Conservation (phyloP, 345 rosid species). For the Eucalyptus pauciflora region DNA sequence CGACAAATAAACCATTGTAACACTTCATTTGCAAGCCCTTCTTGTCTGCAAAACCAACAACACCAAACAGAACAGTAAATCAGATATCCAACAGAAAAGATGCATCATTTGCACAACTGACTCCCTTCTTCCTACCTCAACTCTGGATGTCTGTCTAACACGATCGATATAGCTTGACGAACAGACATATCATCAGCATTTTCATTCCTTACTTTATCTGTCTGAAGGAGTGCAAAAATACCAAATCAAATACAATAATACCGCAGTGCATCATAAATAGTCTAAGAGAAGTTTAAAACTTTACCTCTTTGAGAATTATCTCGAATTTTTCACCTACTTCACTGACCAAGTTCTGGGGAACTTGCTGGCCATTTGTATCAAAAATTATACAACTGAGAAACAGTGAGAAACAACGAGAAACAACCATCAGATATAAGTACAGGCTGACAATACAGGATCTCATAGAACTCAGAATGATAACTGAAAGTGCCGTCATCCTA, state of each 20-base stretch:
- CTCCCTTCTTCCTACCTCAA: slow-evolving; percentile 36
- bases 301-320: slow-evolving; percentile 75
- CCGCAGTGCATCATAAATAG: not conserved
- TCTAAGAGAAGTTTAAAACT: not conserved
- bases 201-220: slow-evolving; percentile 74
- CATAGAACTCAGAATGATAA: not conserved
- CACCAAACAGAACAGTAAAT: not conserved
- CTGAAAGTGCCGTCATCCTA: not conserved
- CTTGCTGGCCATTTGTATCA: slow-evolving; percentile 49
- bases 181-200: slow-evolving; percentile 66
- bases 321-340: slow-evolving; percentile 70
- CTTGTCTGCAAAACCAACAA: slow-evolving; percentile 30
- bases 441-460: not conserved
- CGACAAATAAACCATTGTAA: slow-evolving; percentile 87
- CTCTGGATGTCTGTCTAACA: slow-evolving; percentile 63
- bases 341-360: slow-evolving; percentile 52
- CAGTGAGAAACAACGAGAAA: not conserved
- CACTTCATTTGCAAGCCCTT: slow-evolving; percentile 73
- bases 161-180: slow-evolving; percentile 68
- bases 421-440: not conserved
- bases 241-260: not conserved
- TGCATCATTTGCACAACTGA: not conserved
- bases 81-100: not conserved
- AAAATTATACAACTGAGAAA: slow-evolving; percentile 49
- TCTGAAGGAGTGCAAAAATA: slow-evolving; percentile 17